phyloP scores from a whole-genome alignment of 352 stramenopile species.

The Pythium folliculosum region DNA sequence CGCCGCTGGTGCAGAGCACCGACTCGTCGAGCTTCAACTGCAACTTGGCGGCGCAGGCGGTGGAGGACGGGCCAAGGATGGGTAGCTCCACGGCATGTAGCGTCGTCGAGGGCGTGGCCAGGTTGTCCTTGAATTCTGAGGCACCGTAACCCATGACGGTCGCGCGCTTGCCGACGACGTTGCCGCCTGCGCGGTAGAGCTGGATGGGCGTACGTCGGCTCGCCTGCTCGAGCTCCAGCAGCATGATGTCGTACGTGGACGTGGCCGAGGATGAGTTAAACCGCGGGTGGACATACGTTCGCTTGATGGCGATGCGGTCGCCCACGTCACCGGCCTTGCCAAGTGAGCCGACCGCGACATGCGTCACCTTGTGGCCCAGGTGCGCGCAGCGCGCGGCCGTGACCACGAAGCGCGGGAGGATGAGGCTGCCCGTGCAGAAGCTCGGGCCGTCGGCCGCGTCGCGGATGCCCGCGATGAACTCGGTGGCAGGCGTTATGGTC shows the following conservation, averaged over 20 bases:
- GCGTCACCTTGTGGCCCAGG: constrained; percentile 7
- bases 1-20: constrained; percentile 34
- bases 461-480: constrained; percentile 5
- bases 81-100: constrained; percentile 21
- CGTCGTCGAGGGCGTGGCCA: constrained; percentile 18
- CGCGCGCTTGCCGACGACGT: not conserved
- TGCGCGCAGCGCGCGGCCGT: constrained; percentile 43
- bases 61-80: constrained; percentile 17
- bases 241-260: constrained; percentile 16
- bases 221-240: constrained; percentile 19
- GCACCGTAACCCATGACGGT: constrained; percentile 9
- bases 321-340: constrained; percentile 3
- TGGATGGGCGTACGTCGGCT: constrained; percentile 1
- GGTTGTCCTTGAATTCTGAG: constrained; percentile 7
- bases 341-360: constrained; percentile 14
- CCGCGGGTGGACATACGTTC: constrained; percentile 13
- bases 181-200: not conserved
- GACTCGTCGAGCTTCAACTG: constrained; percentile 13
- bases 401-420: constrained; percentile 24
- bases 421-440: not conserved
- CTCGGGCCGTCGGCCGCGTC: not conserved
- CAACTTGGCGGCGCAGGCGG: not conserved
- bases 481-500: not conserved
- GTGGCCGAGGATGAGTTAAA: constrained; percentile 9
- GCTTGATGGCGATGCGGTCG: constrained; percentile 21